A percentile compares a stretch with the other conserved stretches of the same genome.
phyloP scores from a whole-genome alignment of 2,329 filamentous ascomycete genomes.

The Ophidiomyces ophidiicola region DNA sequence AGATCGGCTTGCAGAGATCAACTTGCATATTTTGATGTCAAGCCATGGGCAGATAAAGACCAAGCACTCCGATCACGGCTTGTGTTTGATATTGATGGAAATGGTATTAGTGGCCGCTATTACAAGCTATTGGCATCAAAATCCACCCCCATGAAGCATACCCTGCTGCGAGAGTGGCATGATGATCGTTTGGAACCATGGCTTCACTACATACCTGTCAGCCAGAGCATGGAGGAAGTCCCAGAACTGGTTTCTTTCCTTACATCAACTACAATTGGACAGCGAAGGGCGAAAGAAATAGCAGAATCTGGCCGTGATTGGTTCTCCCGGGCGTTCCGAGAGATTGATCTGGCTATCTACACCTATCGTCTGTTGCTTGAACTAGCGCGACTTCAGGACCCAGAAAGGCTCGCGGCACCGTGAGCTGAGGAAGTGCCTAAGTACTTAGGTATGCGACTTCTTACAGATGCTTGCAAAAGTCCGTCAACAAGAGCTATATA shows the following conservation, averaged over 20 bases:
- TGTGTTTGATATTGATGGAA: constrained; percentile 14
- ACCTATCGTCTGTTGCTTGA: constrained; percentile 17
- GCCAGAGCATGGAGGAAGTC: constrained; percentile 17
- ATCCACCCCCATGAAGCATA: constrained; percentile 18
- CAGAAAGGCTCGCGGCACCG: constrained; percentile 11
- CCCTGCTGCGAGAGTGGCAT: constrained; percentile 20
- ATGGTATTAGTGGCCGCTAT: constrained; percentile 19
- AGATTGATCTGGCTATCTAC: constrained; percentile 16
- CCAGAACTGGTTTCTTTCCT: constrained; percentile 17
- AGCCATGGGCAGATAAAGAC: constrained; percentile 13
- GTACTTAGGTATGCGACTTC: too few species aligned
- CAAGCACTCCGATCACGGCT: not conserved
- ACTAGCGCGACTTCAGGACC: constrained; percentile 16
- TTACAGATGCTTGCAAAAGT: too few species aligned
- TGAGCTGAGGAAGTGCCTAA: too few species aligned
- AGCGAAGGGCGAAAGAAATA: constrained; percentile 13
- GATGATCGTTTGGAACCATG: constrained; percentile 18
- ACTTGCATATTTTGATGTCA: not conserved
- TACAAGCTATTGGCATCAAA: constrained; percentile 17
- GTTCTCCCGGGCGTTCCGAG: constrained; percentile 15
- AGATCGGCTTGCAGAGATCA: constrained; percentile 14
- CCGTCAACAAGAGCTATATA: too few species aligned
- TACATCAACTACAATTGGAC: constrained; percentile 14
- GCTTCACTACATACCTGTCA: constrained; percentile 20
- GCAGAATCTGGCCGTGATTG: constrained; percentile 15